phyloP scores from a whole-genome alignment of 1,284 basidiomycete genomes.

The Leccinum laetum region DNA sequence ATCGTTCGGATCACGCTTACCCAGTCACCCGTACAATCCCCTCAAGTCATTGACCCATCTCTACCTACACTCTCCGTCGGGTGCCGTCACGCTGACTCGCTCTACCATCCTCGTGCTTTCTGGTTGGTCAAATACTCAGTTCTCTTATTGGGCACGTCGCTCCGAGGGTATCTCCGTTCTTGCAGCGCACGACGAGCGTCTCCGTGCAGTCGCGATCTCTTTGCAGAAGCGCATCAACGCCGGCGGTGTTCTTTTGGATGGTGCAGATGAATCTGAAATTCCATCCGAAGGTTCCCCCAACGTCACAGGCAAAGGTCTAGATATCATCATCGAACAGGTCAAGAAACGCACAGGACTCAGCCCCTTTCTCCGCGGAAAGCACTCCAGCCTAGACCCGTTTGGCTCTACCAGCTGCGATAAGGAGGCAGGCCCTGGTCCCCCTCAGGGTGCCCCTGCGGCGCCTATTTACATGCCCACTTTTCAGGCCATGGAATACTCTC shows the following conservation, averaged over 20 bases:
- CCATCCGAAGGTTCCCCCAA: slow-evolving; percentile 28
- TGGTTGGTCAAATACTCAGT: slow-evolving; percentile 53
- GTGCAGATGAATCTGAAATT: slow-evolving; percentile 21
- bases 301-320: slow-evolving; percentile 49
- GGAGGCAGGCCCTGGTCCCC: slow-evolving; percentile 33
- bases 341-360: slow-evolving; percentile 48
- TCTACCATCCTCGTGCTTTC: slow-evolving; percentile 46
- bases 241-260: slow-evolving; percentile 34
- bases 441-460: slow-evolving; percentile 24
- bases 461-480: slow-evolving; percentile 48
- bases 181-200: slow-evolving; percentile 38
- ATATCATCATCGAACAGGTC: slow-evolving; percentile 48
- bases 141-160: slow-evolving; percentile 52
- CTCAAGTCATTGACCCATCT: slow-evolving; percentile 46
- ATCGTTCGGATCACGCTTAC: slow-evolving; percentile 21
- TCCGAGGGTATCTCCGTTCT: slow-evolving; percentile 49
- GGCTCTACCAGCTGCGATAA: slow-evolving; percentile 40
- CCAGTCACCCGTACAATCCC: slow-evolving; percentile 51
- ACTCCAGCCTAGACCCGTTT: slow-evolving; percentile 50
- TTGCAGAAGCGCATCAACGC: slow-evolving; percentile 41
- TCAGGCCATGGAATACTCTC: slow-evolving; percentile 45
- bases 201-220: slow-evolving; percentile 40
- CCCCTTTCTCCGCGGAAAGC: slow-evolving; percentile 50
- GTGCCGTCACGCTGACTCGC: slow-evolving; percentile 45
- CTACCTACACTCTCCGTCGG: slow-evolving; percentile 39